Base-by-base conservation (phyloP, 352 stramenopile genomes). In the Elongisporangium prolatum region DNA sequence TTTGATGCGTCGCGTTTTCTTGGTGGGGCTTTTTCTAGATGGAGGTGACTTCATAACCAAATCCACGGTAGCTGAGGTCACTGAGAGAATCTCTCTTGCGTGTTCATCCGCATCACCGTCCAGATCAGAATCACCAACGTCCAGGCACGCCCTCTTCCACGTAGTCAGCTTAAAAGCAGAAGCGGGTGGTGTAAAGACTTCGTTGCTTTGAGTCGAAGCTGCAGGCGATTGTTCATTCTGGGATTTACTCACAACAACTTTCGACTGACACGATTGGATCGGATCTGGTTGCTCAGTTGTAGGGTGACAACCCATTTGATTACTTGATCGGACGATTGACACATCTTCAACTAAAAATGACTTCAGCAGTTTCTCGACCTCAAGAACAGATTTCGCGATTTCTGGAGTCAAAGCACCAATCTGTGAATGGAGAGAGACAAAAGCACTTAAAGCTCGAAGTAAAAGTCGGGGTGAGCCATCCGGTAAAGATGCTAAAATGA, bases 361-460 rank as follows among this genome's bases (percentile, higher is more conserved):
- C 57, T 86, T 89, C 7, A 92, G 49, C 4, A 85, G 51, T n/a
- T 74, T 70, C 68, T 94, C 84, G 14, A 94, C 72, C 16, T 87
- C 58, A 1, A 92, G 63, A 50, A 88, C 75, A 0, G 84, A 90
- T 16, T 80, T 67, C 1, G 72, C 78, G 5, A 91, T 64, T 28
- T 92, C 84, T 7, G 72, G 65, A 0, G 84, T 91, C 38, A 94
- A 54, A 2, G 82, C 83, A 13, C 78, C 82, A 53, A 94, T 80
- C 38, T 94, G 84, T 17, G 82, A 82, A 52, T 94, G 75, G 0
- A 94, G 60, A n/a, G 80, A 77, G 0, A 82, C 77, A 64, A 92
- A 94, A 5, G 78, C 80, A 28, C 67, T 59, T 4, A 94, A 56
- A 8, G 78, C 69, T 37, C 80, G 72, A 17, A 91, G 59, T 14